These are phyloP conservation scores for Ostreobium quekettii DNA, from an alignment of 139 green algal genomes.

Conservation along the genomic window DNA sequence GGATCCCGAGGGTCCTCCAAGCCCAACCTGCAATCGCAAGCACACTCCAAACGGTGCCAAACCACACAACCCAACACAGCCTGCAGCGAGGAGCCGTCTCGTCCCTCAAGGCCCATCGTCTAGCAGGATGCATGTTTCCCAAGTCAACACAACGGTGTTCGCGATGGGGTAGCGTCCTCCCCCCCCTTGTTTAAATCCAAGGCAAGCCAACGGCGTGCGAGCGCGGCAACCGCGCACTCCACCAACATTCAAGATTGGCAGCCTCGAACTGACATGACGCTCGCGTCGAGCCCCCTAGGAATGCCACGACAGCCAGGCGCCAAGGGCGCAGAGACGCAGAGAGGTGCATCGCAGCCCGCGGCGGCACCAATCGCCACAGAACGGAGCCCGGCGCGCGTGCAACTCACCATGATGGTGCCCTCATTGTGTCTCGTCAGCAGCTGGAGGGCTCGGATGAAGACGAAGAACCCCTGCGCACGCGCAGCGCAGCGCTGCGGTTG, in stretches of 20 bases:
- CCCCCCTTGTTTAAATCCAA: no score
- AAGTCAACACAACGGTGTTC: no score
- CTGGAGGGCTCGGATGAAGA: constrained; percentile 84
- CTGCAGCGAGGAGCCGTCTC: no score
- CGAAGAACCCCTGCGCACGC: constrained; percentile 59
- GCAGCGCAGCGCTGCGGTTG: not conserved
- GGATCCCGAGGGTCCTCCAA: constrained; percentile 83
- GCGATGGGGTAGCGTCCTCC: no score
- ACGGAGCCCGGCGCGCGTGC: not conserved
- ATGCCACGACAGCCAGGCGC: not conserved
- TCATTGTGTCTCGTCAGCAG: constrained; percentile 62
- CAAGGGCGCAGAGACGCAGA: not conserved
- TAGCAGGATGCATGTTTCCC: no score
- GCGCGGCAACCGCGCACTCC: no score
- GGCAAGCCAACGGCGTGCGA: no score
- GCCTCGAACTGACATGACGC: no score
- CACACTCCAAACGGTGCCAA: no score
- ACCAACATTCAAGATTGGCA: no score
- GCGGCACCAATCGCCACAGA: constrained; percentile 6
- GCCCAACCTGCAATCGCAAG: constrained; percentile 68
- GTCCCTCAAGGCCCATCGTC: no score
- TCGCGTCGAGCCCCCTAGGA: constrained; percentile 14
- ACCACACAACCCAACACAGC: no score
- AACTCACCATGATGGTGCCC: constrained; percentile 61
- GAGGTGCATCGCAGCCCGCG: not conserved